phyloP scores from a whole-genome alignment of 1,139 yeast genomes.

The Blastobotrys apis region DNA sequence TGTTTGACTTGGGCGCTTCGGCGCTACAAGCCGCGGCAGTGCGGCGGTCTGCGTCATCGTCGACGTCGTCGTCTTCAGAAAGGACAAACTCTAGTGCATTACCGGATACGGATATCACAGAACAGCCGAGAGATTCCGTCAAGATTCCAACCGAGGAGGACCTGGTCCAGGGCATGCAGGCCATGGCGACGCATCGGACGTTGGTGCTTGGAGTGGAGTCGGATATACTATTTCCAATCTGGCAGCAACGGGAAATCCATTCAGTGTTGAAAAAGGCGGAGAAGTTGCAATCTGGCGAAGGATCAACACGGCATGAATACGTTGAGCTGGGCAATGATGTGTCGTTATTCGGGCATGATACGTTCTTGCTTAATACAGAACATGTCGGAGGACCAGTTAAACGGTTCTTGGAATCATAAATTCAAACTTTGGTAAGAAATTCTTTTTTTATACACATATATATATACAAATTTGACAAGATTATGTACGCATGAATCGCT shows the following conservation, averaged over 20 bases:
- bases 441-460: not conserved
- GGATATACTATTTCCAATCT: conserved; percentile 85
- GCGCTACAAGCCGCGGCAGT: conserved; percentile 44
- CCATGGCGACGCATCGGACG: conserved; percentile 59
- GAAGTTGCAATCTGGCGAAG: conserved; percentile 32
- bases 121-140: conserved; percentile 37
- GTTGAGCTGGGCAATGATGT: conserved; percentile 71
- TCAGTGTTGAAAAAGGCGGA: conserved; percentile 48
- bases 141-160: conserved; percentile 39
- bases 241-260: conserved; percentile 88
- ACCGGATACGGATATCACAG: conserved; percentile 56
- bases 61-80: no score
- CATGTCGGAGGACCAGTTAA: conserved; percentile 77
- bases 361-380: conserved; percentile 72
- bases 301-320: conserved; percentile 43
- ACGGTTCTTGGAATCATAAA: conserved; percentile 48
- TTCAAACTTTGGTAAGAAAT: no score
- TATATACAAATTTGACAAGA: conserved; percentile 8
- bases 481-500: conserved; percentile 14
- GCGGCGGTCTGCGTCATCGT: conserved; percentile 32
- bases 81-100: conserved; percentile 38
- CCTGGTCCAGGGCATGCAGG: conserved; percentile 58
- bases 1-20: conserved; percentile 69
- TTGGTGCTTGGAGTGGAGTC: conserved; percentile 88
- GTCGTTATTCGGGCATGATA: conserved; percentile 86